Percentiles rank a stretch among this genome's conserved stretches.
phyloP scores from a whole-genome alignment of 2,329 filamentous ascomycete genomes.

The Hyphodiscus sp. region DNA sequence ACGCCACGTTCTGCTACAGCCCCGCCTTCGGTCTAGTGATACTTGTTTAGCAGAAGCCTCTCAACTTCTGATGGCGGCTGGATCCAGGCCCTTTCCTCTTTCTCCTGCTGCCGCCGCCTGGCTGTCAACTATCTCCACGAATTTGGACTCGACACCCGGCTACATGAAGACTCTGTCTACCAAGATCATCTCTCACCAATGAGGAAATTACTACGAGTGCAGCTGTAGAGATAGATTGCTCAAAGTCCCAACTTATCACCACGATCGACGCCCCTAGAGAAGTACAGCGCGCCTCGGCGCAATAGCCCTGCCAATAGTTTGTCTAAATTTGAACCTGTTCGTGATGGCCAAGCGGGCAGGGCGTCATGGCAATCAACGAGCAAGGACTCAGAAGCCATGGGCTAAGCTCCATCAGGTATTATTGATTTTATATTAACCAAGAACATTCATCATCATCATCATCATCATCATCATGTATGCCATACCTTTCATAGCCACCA shows the following conservation, averaged over 20 bases:
- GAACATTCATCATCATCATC: constrained; percentile 11
- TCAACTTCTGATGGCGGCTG: neutral
- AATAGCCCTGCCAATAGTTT: constrained; percentile 16
- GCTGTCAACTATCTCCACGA: neutral
- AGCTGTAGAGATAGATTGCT: neutral
- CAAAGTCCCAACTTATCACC: neutral
- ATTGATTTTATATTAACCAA: constrained; percentile 7
- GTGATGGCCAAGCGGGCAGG: neutral
- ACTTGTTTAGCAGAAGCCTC: constrained; percentile 5
- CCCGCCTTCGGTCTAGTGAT: constrained; percentile 10
- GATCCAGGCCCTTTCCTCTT: neutral
- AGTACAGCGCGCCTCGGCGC: constrained; percentile 14
- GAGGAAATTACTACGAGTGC: no score
- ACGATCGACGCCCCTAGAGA: constrained; percentile 13
- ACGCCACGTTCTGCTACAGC: constrained; percentile 6
- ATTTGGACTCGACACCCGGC: neutral
- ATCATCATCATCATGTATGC: constrained; percentile 23
- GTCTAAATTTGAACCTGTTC: constrained; percentile 6
- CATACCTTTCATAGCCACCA: constrained; percentile 7
- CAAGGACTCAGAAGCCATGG: neutral
- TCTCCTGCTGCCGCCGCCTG: neutral
- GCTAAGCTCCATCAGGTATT: constrained; percentile 12
- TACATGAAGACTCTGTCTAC: neutral
- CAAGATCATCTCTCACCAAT: neutral
- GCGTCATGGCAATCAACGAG: neutral